Conservation (phyloP, 2,329 filamentous ascomycete species). For the Verticillium alfalfae region DNA sequence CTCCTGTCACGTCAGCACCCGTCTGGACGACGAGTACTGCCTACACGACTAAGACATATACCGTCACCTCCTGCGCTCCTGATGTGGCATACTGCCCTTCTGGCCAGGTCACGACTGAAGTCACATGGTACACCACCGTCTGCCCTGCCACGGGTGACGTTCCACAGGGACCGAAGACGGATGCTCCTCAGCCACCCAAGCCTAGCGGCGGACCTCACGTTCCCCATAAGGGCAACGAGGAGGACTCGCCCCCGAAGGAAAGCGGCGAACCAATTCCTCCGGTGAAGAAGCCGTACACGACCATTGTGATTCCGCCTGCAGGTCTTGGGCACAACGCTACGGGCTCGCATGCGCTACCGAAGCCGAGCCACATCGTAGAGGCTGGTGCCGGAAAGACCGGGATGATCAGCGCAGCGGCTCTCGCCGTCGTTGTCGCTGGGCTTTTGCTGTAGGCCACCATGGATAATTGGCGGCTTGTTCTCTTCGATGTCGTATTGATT, state of each 20-base stretch:
- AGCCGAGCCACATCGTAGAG: constrained; percentile 8
- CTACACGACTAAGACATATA: constrained; percentile 11
- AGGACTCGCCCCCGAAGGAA: constrained; percentile 8
- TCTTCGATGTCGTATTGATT: not conserved
- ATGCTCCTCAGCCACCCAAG: not conserved
- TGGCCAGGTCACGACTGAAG: constrained; percentile 27
- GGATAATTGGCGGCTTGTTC: not conserved
- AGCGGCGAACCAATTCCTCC: not conserved
- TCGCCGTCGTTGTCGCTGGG: constrained; percentile 12
- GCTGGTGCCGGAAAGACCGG: constrained; percentile 9
- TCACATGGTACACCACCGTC: constrained; percentile 31
- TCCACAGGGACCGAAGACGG: not conserved
- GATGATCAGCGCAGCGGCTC: constrained; percentile 5
- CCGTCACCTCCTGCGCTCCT: constrained; percentile 9
- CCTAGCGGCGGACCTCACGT: not conserved
- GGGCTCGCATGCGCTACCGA: not conserved
- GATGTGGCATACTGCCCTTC: constrained; percentile 4
- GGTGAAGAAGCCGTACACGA: constrained; percentile 14
- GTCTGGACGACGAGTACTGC: constrained; percentile 10
- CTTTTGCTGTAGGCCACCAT: not conserved
- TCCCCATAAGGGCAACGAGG: not conserved
- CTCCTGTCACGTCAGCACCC: not conserved
- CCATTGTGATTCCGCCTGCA: constrained; percentile 15
- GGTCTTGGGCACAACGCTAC: not conserved
- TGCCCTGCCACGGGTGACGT: constrained; percentile 17